These are phyloP conservation scores for Botrytis porri DNA, from an alignment of 2,329 filamentous ascomycete genomes.

Conservation along the genomic window DNA sequence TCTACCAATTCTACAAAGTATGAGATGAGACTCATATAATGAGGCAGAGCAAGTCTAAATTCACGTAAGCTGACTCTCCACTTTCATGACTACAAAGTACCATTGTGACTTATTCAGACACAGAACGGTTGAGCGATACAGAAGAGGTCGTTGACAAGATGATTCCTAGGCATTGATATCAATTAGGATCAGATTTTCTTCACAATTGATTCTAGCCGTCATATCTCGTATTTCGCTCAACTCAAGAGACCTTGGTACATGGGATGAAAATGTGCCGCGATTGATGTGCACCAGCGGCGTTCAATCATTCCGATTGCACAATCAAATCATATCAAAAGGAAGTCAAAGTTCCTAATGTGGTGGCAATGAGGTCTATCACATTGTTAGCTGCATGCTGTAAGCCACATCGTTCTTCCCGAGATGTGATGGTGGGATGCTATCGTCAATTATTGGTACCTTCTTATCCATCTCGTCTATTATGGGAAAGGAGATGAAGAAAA, in stretches of 20 bases:
- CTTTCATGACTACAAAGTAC: neutral
- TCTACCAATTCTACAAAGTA: neutral
- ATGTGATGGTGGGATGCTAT: neutral
- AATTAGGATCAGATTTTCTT: neutral
- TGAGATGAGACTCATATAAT: neutral
- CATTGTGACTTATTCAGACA: neutral
- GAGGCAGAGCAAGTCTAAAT: neutral
- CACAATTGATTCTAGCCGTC: neutral
- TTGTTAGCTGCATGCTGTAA: conserved; percentile 9
- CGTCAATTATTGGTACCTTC: neutral
- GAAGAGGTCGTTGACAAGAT: neutral
- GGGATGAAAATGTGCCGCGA: conserved; percentile 4
- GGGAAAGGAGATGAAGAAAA: neutral
- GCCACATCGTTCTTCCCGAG: neutral
- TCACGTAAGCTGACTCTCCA: conserved; percentile 11
- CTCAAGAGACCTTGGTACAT: conserved; percentile 1
- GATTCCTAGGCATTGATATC: neutral
- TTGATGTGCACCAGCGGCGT: conserved; percentile 9
- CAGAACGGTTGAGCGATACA: neutral
- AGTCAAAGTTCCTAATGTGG: neutral
- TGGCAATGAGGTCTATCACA: conserved; percentile 8
- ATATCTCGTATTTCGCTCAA: neutral
- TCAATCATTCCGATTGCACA: neutral
- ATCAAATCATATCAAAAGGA: neutral
- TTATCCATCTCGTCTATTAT: neutral